These are phyloP conservation scores for Ilyonectria mors-panacis DNA, from an alignment of 2,329 filamentous ascomycete species.

Conservation along the genomic window DNA sequence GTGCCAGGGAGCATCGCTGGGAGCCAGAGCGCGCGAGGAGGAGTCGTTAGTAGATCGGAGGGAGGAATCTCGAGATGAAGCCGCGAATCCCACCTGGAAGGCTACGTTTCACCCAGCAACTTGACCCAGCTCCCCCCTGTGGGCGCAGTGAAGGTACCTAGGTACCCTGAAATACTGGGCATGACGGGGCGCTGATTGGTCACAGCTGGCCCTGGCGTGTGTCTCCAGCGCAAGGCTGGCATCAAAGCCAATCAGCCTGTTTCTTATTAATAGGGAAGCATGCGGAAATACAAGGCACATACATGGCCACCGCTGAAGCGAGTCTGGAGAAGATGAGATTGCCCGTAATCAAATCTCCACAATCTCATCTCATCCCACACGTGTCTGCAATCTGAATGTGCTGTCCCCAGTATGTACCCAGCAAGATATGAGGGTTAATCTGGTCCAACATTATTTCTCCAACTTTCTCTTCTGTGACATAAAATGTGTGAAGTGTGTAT, in stretches of 20 bases:
- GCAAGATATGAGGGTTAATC: no score
- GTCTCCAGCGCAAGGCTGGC: conserved; percentile 47
- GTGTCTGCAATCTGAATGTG: no score
- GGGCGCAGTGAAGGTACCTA: conserved; percentile 33
- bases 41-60: conserved; percentile 26
- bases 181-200: conserved; percentile 40
- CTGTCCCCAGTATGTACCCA: no score
- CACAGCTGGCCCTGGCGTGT: conserved; percentile 30
- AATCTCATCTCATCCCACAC: no score
- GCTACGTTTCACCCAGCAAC: conserved; percentile 45
- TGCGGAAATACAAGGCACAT: no score
- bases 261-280: no score
- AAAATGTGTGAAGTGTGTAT: conserved; percentile 15
- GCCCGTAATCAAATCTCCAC: no score
- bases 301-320: no score
- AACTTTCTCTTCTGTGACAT: not conserved
- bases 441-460: no score
- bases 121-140: conserved; percentile 33
- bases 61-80: conserved; percentile 38
- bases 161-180: conserved; percentile 24
- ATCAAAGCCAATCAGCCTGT: no score
- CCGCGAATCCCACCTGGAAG: conserved; percentile 44
- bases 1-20: conserved; percentile 38
- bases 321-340: no score
- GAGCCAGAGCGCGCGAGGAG: conserved; percentile 20